Conservation (phyloP, 192 early-diverging fungal genomes). For the Dissophora globulifera region DNA sequence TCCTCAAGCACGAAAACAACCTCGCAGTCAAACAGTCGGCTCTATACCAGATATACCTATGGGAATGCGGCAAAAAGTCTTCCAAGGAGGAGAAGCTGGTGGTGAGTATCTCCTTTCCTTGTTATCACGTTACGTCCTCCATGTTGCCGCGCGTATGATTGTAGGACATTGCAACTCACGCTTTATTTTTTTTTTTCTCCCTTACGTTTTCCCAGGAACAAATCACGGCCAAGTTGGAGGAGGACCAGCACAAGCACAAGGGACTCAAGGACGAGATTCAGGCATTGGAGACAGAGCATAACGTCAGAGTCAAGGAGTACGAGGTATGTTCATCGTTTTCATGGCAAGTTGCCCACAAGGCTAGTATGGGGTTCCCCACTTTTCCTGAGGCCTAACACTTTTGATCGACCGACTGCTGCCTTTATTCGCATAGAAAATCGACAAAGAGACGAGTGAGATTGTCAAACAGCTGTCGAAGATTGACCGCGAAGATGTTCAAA, state of each 20-base stretch:
- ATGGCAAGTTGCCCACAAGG: no score
- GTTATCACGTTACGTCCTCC: no score
- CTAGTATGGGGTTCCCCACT: no score
- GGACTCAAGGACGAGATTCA: constrained; percentile 73
- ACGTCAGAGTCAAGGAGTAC: constrained; percentile 66
- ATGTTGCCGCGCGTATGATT: no score
- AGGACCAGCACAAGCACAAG: constrained; percentile 69
- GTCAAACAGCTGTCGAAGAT: constrained; percentile 69
- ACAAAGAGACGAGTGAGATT: constrained; percentile 67
- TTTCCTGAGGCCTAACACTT: no score
- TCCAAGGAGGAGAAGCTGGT: constrained; percentile 59
- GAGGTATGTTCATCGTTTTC: constrained; percentile 51
- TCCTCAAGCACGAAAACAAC: constrained; percentile 83
- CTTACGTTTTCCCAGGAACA: constrained; percentile 60
- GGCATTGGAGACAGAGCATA: constrained; percentile 68
- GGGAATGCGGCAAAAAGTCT: constrained; percentile 67
- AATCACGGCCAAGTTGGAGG: constrained; percentile 63
- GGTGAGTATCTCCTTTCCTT: constrained; percentile 37
- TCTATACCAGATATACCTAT: constrained; percentile 78
- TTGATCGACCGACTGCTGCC: no score
- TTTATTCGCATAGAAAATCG: constrained; percentile 46
- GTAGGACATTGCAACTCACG: not conserved
- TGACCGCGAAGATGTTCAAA: constrained; percentile 85
- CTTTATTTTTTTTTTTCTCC: not conserved
- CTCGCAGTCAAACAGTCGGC: constrained; percentile 76